Conservation (phyloP, 495 filamentous ascomycete species). For the Antarctomyces pellizariae region DNA sequence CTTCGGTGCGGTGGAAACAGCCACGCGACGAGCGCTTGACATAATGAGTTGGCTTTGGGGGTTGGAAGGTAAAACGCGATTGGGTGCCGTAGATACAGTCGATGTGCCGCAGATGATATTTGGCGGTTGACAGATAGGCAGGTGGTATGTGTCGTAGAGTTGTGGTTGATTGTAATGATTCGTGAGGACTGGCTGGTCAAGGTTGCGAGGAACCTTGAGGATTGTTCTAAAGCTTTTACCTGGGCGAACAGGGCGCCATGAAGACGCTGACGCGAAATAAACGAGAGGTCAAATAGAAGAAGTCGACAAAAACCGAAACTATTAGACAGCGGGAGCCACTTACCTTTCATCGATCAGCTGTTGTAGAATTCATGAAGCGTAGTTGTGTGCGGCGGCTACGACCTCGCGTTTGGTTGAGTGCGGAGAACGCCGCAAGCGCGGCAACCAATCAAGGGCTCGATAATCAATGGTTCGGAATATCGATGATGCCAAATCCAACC, state of each 20-base stretch:
- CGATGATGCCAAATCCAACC: neutral
- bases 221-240: too few relatives aligned
- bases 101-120: constrained; percentile 1
- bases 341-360: too few relatives aligned
- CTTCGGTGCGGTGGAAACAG: constrained; percentile 24
- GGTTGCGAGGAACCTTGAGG: too few relatives aligned
- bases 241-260: too few relatives aligned
- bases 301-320: too few relatives aligned
- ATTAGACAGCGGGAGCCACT: too few relatives aligned
- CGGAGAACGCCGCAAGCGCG: neutral
- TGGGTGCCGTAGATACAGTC: neutral
- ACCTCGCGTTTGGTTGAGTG: too few relatives aligned
- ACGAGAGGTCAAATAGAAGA: too few relatives aligned
- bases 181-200: neutral
- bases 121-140: constrained; percentile 1
- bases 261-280: too few relatives aligned
- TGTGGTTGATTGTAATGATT: neutral
- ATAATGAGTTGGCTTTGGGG: neutral
- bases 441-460: constrained; percentile 6
- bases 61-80: neutral
- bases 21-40: neutral
- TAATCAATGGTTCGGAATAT: constrained; percentile 7
- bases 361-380: too few relatives aligned
- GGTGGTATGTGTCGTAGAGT: constrained; percentile 1
- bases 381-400: too few relatives aligned